These are phyloP conservation scores for Porphyrellus cyaneotinctus DNA, from an alignment of 768 basidiomycete species.

Conservation along the genomic window DNA sequence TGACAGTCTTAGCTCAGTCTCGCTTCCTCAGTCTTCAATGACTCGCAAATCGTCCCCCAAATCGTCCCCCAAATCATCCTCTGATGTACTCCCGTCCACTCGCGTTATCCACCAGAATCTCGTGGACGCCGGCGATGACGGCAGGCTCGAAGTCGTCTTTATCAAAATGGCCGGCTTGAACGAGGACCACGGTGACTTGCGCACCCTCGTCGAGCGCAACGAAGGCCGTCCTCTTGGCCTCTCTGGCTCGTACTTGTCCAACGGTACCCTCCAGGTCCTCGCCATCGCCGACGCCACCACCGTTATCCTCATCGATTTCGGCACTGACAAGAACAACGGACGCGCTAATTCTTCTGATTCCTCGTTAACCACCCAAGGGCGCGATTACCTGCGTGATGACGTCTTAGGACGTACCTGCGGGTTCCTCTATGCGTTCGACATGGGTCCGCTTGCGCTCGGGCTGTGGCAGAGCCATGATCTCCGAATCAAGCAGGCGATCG, in stretches of 20 bases:
- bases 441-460: slow-evolving; percentile 28
- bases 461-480: slow-evolving; percentile 30
- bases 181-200: slow-evolving; percentile 19
- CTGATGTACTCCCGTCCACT: slow-evolving; percentile 8
- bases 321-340: slow-evolving; percentile 31
- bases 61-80: background rate
- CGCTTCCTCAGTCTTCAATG: background rate
- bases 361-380: slow-evolving; percentile 16
- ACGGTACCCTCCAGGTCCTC: slow-evolving; percentile 23
- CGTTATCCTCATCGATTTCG: slow-evolving; percentile 27
- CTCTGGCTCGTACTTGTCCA: slow-evolving; percentile 21
- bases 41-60: background rate
- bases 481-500: slow-evolving; percentile 34
- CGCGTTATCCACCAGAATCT: slow-evolving; percentile 28
- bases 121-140: slow-evolving; percentile 22
- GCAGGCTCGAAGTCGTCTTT: slow-evolving; percentile 14
- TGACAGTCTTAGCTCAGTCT: too few relatives aligned
- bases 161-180: slow-evolving; percentile 21
- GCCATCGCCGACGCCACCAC: slow-evolving; percentile 27
- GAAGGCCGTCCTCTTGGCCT: slow-evolving; percentile 33
- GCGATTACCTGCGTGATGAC: slow-evolving; percentile 27
- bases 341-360: slow-evolving; percentile 24
- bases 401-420: slow-evolving; percentile 28
- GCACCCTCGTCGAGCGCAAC: slow-evolving; percentile 27
- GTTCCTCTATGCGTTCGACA: slow-evolving; percentile 30